Conservation (phyloP, 768 basidiomycete genomes). For the Russula abietina region DNA sequence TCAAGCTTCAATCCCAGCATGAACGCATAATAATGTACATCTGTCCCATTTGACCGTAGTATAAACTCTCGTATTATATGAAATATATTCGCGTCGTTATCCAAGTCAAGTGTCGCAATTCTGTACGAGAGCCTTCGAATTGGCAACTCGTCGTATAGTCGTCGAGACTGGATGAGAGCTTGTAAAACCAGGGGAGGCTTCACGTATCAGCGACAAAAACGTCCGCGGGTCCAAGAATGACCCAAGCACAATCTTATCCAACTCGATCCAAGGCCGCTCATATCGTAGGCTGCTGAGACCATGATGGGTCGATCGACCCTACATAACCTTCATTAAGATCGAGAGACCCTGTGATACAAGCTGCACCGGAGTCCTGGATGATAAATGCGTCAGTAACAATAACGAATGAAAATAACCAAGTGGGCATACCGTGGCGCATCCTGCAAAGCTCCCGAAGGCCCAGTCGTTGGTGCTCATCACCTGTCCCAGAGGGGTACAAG, state of each 20-base stretch:
- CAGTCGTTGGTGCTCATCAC: neutral
- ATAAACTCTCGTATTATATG: neutral
- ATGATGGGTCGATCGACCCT: neutral
- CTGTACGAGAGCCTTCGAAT: neutral
- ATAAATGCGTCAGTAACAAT: neutral
- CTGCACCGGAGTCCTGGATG: constrained; percentile 8
- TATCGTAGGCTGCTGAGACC: neutral
- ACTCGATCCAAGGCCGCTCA: neutral
- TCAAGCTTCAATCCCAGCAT: neutral
- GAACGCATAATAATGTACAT: neutral
- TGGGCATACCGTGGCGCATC: constrained; percentile 10
- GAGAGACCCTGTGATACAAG: constrained; percentile 7
- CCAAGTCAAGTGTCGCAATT: neutral
- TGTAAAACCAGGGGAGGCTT: neutral
- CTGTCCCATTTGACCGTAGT: neutral
- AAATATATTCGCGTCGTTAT: neutral
- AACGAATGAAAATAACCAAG: neutral
- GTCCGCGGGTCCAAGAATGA: neutral
- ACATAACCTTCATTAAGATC: neutral
- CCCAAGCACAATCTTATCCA: neutral
- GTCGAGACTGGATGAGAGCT: neutral
- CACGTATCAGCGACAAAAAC: neutral
- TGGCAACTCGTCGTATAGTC: neutral
- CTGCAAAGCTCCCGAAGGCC: constrained; percentile 11
- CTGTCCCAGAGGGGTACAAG: neutral